Conservation (phyloP, 2,329 filamentous ascomycete genomes). For the Colletotrichum shisoi region DNA sequence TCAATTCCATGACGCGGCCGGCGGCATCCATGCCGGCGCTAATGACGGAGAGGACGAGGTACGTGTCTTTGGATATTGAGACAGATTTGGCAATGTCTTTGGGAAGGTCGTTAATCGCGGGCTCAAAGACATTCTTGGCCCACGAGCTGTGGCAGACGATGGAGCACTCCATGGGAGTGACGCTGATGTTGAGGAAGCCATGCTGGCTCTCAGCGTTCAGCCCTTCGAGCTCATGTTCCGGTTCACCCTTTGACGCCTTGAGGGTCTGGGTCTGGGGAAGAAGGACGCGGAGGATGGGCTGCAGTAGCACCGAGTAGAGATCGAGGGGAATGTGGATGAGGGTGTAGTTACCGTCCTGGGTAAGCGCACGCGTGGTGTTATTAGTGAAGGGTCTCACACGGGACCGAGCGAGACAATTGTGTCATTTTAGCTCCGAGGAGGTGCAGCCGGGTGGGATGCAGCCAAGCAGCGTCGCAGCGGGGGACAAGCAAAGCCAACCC, state of each 20-base stretch:
- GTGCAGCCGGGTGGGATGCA: slow-evolving; percentile 9
- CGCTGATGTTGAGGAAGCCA: slow-evolving; percentile 89
- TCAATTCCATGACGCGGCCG: slow-evolving; percentile 88
- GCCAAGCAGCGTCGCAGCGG: slow-evolving; percentile 19
- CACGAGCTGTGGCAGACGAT: slow-evolving; percentile 84
- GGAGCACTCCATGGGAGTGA: slow-evolving; percentile 92
- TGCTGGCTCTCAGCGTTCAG: slow-evolving; percentile 66
- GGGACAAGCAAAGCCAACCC: slow-evolving; percentile 19
- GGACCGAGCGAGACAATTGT: slow-evolving; percentile 16
- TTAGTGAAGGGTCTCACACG: slow-evolving; percentile 22
- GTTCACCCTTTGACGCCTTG: slow-evolving; percentile 48
- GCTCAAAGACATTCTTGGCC: slow-evolving; percentile 77
- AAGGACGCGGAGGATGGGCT: slow-evolving; percentile 85
- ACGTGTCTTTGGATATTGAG: slow-evolving; percentile 81
- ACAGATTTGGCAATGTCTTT: slow-evolving; percentile 62
- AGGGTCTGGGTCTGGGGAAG: slow-evolving; percentile 67
- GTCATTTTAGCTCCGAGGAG: slow-evolving; percentile 24
- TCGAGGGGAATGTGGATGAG: slow-evolving; percentile 89
- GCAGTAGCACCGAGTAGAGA: slow-evolving; percentile 79
- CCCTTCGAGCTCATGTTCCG: slow-evolving; percentile 54
- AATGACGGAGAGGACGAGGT: slow-evolving; percentile 87
- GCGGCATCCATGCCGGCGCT: slow-evolving; percentile 90
- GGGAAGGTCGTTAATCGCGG: slow-evolving; percentile 69
- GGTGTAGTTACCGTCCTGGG: slow-evolving; percentile 82
- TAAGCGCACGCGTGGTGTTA: slow-evolving; percentile 23